Conservation (phyloP, 768 basidiomycete species). For the Mycena albidolilacea region DNA sequence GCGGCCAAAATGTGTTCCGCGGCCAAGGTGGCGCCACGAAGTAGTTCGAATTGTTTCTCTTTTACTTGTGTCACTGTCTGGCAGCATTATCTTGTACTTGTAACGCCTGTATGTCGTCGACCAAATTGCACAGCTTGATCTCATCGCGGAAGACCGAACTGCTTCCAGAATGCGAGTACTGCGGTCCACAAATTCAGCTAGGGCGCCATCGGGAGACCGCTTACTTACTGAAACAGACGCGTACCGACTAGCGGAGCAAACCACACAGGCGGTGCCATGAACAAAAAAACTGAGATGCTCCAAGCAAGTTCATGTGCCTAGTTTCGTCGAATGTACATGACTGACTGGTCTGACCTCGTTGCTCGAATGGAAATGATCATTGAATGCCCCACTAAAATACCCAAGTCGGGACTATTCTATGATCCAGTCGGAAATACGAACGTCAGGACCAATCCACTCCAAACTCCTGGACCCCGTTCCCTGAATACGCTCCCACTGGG, state of each 20-base stretch:
- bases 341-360: too few relatives aligned
- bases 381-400: too few relatives aligned
- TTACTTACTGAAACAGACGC: not conserved
- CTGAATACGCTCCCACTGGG: not conserved
- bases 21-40: conserved; percentile 27
- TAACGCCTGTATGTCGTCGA: conserved; percentile 24
- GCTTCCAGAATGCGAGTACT: conserved; percentile 21
- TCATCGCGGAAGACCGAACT: conserved; percentile 23
- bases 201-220: conserved; percentile 18
- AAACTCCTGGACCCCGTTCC: conserved; percentile 9
- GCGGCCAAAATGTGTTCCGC: conserved; percentile 27
- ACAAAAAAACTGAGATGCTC: too few relatives aligned
- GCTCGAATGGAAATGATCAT: too few relatives aligned
- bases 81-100: conserved; percentile 28
- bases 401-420: too few relatives aligned
- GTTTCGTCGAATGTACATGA: too few relatives aligned
- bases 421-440: too few relatives aligned
- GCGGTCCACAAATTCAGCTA: conserved; percentile 22
- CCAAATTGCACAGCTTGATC: conserved; percentile 24
- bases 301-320: too few relatives aligned
- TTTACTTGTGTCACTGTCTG: conserved; percentile 23
- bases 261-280: too few relatives aligned
- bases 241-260: too few relatives aligned
- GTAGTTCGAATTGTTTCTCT: conserved; percentile 19
- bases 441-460: not conserved